A percentile compares a stretch with the other conserved stretches of the same genome.
Conservation (phyloP, 2,329 filamentous ascomycete genomes). For the Botrytis squamosa region DNA sequence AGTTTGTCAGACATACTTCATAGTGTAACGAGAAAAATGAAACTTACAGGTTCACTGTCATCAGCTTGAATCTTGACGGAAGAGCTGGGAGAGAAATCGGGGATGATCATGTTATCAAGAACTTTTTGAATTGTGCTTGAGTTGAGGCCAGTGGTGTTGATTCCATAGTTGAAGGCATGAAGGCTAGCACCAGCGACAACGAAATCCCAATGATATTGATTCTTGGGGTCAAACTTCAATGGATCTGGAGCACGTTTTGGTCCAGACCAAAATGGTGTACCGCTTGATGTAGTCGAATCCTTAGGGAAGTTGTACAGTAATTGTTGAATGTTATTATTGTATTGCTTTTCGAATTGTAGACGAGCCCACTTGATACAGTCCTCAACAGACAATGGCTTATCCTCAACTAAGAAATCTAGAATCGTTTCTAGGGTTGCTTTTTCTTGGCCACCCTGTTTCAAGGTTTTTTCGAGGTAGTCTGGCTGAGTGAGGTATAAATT, state of each 20-base stretch:
- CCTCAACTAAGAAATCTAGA: slow-evolving; percentile 83
- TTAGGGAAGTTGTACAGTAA: slow-evolving; percentile 96
- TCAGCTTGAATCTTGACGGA: slow-evolving; percentile 95
- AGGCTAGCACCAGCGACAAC: slow-evolving; percentile 86
- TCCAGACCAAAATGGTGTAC: slow-evolving; percentile 95
- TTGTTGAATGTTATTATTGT: slow-evolving; percentile 94
- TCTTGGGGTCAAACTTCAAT: slow-evolving; percentile 81
- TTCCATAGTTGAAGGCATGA: slow-evolving; percentile 97
- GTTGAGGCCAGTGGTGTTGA: slow-evolving; percentile 75
- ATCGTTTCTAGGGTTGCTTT: slow-evolving; percentile 90
- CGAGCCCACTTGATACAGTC: slow-evolving; percentile 97
- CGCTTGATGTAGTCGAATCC: slow-evolving; percentile 82
- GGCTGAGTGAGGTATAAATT: slow-evolving; percentile 92
- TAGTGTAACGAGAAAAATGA: background rate
- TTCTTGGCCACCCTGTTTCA: slow-evolving; percentile 93
- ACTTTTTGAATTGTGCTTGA: slow-evolving; percentile 74
- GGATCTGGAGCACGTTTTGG: slow-evolving; percentile 94
- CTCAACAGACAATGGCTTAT: slow-evolving; percentile 89
- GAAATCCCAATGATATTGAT: slow-evolving; percentile 85
- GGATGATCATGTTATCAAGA: slow-evolving; percentile 88
- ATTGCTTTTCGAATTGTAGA: slow-evolving; percentile 91
- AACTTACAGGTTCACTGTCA: slow-evolving; percentile 79
- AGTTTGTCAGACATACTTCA: slow-evolving; percentile 31
- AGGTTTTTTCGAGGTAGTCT: slow-evolving; percentile 80
- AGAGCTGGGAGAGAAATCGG: slow-evolving; percentile 87